These are phyloP conservation scores for Micractinium conductrix DNA, from an alignment of 139 green algal species.

Conservation along the genomic window DNA sequence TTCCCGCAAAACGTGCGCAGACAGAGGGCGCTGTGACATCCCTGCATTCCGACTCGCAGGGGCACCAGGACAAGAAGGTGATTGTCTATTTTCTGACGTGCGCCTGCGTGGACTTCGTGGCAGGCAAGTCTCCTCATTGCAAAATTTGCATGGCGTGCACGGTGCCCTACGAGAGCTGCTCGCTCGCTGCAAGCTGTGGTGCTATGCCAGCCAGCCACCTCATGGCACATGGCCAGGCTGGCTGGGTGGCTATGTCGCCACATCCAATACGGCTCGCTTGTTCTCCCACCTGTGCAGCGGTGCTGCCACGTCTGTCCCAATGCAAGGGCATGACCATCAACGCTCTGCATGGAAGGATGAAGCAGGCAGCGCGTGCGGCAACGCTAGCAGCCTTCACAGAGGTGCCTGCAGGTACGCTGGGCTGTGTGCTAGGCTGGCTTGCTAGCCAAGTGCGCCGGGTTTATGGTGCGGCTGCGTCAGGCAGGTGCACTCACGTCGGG, in stretches of 20 bases:
- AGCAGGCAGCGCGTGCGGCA: slow-evolving; percentile 79
- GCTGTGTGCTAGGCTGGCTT: background rate
- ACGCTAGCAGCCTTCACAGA: slow-evolving; percentile 73
- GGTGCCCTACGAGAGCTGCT: too few species aligned
- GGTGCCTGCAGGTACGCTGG: slow-evolving; percentile 46
- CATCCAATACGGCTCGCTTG: too few species aligned
- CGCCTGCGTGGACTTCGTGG: slow-evolving; percentile 81
- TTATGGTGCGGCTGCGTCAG: too few species aligned
- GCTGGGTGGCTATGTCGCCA: too few species aligned
- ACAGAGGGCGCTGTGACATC: background rate
- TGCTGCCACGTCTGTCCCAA: slow-evolving; percentile 37
- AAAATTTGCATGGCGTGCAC: too few species aligned
- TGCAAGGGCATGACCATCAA: background rate
- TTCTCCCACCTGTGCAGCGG: slow-evolving; percentile 25
- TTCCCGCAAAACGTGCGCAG: too few species aligned
- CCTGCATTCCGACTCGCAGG: slow-evolving; percentile 1
- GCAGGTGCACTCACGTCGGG: too few species aligned
- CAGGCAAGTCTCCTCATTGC: slow-evolving; percentile 2
- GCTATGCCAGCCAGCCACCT: background rate
- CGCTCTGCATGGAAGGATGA: slow-evolving; percentile 92
- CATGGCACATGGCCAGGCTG: too few species aligned
- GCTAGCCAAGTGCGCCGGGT: too few species aligned
- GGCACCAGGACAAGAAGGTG: slow-evolving; percentile 73
- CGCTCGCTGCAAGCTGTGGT: background rate
- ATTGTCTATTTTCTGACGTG: slow-evolving; percentile 98